A percentile compares a stretch with the other conserved stretches of the same genome.
These are phyloP conservation scores for Coemansia sp. DNA, from an alignment of 192 early-diverging fungal species.

Conservation along the genomic window DNA sequence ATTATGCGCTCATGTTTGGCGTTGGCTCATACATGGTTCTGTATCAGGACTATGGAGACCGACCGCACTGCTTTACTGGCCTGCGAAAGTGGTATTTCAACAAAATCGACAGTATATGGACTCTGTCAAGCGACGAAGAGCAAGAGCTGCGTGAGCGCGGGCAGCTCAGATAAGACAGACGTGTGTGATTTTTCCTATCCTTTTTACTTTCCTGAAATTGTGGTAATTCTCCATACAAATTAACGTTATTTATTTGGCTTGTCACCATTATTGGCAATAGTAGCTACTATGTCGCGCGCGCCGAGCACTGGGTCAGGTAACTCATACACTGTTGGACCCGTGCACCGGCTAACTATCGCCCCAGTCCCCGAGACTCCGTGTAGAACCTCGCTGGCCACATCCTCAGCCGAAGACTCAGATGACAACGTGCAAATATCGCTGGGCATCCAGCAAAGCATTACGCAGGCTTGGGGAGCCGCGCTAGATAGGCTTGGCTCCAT, in stretches of 20 bases:
- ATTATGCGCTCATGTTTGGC: conserved; percentile 45
- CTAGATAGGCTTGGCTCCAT: conserved; percentile 34
- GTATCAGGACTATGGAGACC: conserved; percentile 42
- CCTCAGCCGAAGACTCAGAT: conserved; percentile 9
- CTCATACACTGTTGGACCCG: background rate
- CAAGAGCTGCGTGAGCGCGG: conserved; percentile 48
- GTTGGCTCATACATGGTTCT: conserved; percentile 43
- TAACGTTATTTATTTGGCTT: background rate
- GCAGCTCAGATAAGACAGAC: conserved; percentile 14
- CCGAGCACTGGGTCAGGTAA: background rate
- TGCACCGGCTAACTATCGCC: background rate
- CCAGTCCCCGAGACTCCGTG: background rate
- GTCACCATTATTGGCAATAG: background rate
- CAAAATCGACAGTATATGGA: conserved; percentile 39
- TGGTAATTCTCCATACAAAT: background rate
- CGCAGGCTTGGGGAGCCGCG: conserved; percentile 27
- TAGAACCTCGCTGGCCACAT: background rate
- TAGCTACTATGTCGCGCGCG: background rate
- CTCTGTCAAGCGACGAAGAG: conserved; percentile 45
- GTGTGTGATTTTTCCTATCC: too few relatives aligned
- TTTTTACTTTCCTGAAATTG: too few relatives aligned
- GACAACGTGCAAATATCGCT: conserved; percentile 43
- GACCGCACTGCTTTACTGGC: conserved; percentile 40
- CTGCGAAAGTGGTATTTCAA: conserved; percentile 47
- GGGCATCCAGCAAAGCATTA: conserved; percentile 25